A percentile compares a stretch with the other conserved stretches of the same genome.
Evolutionary conservation across 163 green algal genomes (phyloP).

Genomic region (Smithsoniella earleae): DNA sequence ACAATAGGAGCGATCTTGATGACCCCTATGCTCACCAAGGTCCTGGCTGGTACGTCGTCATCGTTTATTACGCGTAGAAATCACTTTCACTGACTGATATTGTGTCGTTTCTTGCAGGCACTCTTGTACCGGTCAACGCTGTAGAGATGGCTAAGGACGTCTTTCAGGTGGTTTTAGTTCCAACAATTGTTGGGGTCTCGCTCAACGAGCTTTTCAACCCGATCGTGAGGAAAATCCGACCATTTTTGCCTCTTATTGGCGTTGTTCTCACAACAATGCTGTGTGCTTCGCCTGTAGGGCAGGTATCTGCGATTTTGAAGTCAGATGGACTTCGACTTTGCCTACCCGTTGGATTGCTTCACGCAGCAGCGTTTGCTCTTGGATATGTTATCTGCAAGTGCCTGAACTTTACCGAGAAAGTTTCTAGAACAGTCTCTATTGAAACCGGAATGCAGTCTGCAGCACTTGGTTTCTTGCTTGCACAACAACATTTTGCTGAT

Average conservation of each 20-base stretch:
- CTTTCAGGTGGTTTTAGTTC: constrained; percentile 70
- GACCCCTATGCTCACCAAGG: constrained; percentile 47
- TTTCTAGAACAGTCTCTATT: constrained; percentile 59
- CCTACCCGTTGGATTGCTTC: constrained; percentile 56
- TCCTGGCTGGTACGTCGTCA: constrained; percentile 29
- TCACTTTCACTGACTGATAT: no score
- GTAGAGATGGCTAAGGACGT: constrained; percentile 50
- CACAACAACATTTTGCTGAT: constrained; percentile 68
- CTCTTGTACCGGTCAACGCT: constrained; percentile 65
- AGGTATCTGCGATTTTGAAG: constrained; percentile 51
- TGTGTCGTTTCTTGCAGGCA: no score
- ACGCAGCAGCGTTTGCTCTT: constrained; percentile 53
- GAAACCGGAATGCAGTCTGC: constrained; percentile 65
- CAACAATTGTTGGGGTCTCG: constrained; percentile 56
- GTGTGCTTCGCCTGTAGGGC: constrained; percentile 55
- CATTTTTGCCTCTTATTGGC: constrained; percentile 52
- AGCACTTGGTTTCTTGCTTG: constrained; percentile 64
- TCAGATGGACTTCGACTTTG: constrained; percentile 41
- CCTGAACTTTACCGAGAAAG: constrained; percentile 38
- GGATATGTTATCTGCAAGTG: constrained; percentile 60
- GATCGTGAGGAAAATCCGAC: constrained; percentile 48
- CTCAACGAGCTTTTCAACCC: constrained; percentile 56
- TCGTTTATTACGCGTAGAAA: no score
- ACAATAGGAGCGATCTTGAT: constrained; percentile 49
- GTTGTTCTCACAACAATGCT: constrained; percentile 56